Percentiles rank a stretch among this genome's conserved stretches.
Conservation (phyloP, 2,329 filamentous ascomycete genomes). For the Anthostomella pinea region DNA sequence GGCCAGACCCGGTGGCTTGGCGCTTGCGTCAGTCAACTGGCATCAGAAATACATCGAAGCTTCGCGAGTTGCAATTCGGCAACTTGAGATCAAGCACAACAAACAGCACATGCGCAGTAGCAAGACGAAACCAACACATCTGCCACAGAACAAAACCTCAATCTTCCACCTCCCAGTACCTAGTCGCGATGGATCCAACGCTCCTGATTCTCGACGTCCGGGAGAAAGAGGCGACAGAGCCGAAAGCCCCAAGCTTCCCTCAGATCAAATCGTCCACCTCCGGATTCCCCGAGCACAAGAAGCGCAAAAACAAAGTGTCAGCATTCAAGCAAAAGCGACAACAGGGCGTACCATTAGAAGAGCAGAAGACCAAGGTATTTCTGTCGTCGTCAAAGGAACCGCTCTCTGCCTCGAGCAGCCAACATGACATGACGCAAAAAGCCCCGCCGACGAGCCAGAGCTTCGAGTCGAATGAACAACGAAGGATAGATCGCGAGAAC, state of each 20-base stretch:
- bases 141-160: no score
- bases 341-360: conserved; percentile 23
- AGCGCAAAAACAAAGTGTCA: conserved; percentile 67
- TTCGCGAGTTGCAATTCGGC: no score
- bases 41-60: no score
- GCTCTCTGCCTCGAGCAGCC: conserved; percentile 16
- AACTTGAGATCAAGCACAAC: no score
- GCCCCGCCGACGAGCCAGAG: conserved; percentile 13
- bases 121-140: no score
- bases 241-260: conserved; percentile 63
- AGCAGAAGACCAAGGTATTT: conserved; percentile 21
- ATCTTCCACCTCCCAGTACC: no score
- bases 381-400: conserved; percentile 20
- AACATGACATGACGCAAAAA: conserved; percentile 18
- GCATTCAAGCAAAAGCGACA: conserved; percentile 73
- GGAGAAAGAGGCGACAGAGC: conserved; percentile 63
- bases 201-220: conserved; percentile 69
- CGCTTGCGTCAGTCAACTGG: no score
- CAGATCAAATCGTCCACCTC: conserved; percentile 54
- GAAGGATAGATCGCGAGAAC: conserved; percentile 81
- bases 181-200: conserved; percentile 14
- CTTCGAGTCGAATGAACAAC: conserved; percentile 57
- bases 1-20: no score
- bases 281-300: conserved; percentile 89
- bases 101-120: no score